Evolutionary conservation across 805 yeast genomes (phyloP).

Genomic region (Spathaspora gorwiae): DNA sequence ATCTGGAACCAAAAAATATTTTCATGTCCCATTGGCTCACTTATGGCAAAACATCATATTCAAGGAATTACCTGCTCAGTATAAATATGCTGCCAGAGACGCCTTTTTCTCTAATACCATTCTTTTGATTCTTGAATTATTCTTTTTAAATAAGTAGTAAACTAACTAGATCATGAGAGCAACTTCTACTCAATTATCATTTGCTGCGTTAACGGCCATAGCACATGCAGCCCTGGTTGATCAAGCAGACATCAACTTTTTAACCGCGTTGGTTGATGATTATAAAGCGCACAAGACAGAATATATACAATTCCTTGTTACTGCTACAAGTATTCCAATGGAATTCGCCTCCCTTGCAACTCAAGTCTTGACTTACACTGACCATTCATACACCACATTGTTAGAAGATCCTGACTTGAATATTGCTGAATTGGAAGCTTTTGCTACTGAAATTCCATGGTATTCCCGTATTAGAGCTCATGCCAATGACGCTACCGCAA

Average conservation of each 20-base stretch:
- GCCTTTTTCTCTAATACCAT: not conserved
- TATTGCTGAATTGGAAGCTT: conserved; percentile 20
- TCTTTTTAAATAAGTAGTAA: not conserved
- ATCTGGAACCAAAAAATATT: no score
- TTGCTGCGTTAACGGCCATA: conserved; percentile 11
- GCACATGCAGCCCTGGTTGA: conserved; percentile 17
- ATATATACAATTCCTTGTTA: conserved; percentile 22
- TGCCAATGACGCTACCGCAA: conserved; percentile 9
- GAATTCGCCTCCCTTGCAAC: conserved; percentile 25
- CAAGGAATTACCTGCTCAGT: no score
- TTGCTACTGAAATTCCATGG: conserved; percentile 38
- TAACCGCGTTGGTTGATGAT: conserved; percentile 36
- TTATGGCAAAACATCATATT: no score
- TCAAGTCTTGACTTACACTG: conserved; percentile 27
- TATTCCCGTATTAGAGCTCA: conserved; percentile 21
- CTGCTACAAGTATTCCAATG: conserved; percentile 25
- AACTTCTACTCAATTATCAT: not conserved
- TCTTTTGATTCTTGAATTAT: not conserved
- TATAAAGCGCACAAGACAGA: conserved; percentile 19
- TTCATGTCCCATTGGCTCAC: no score
- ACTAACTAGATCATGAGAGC: no score
- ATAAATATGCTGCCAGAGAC: no score
- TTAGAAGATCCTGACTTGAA: conserved; percentile 22
- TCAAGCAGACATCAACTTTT: conserved; percentile 21
- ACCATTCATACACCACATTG: conserved; percentile 35